A percentile compares a stretch with the other conserved stretches of the same genome.
Evolutionary conservation across 2,329 filamentous ascomycete species (phyloP).

Genomic region (Xylariaceae sp.): DNA sequence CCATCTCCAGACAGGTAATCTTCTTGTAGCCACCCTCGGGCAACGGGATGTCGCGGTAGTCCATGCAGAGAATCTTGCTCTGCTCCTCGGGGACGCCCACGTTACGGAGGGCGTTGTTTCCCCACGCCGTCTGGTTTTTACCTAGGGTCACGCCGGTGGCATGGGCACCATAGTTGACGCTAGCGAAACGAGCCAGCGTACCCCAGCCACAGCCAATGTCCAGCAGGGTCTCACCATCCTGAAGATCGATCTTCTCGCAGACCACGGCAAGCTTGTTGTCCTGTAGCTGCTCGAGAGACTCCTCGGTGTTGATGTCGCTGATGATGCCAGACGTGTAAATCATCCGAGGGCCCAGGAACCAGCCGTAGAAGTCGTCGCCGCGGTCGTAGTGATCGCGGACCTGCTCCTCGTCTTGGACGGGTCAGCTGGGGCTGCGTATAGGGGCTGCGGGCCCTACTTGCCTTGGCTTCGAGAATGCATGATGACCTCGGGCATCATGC

Average conservation of each 20-base stretch:
- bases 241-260: conserved; percentile 87
- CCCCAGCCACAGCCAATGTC: conserved; percentile 99
- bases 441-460: no score
- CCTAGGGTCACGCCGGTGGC: conserved; percentile 89
- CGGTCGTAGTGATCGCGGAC: conserved; percentile 96
- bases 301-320: conserved; percentile 77
- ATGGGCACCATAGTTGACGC: conserved; percentile 79
- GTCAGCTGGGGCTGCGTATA: no score
- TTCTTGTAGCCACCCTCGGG: conserved; percentile 78
- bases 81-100: conserved; percentile 78
- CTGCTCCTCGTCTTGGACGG: conserved; percentile 76
- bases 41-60: conserved; percentile 89
- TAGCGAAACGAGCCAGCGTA: conserved; percentile 88
- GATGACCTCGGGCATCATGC: conserved; percentile 82
- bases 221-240: conserved; percentile 74
- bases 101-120: conserved; percentile 80
- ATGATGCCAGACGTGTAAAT: conserved; percentile 97
- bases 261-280: conserved; percentile 95
- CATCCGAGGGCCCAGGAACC: conserved; percentile 98
- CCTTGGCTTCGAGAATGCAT: conserved; percentile 88
- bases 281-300: conserved; percentile 88
- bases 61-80: conserved; percentile 88
- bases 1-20: conserved; percentile 97
- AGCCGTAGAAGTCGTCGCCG: conserved; percentile 96
- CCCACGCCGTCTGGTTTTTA: conserved; percentile 94